Base-by-base conservation (phyloP, 2,329 filamentous ascomycete genomes). In the Nigrospora osmanthi region DNA sequence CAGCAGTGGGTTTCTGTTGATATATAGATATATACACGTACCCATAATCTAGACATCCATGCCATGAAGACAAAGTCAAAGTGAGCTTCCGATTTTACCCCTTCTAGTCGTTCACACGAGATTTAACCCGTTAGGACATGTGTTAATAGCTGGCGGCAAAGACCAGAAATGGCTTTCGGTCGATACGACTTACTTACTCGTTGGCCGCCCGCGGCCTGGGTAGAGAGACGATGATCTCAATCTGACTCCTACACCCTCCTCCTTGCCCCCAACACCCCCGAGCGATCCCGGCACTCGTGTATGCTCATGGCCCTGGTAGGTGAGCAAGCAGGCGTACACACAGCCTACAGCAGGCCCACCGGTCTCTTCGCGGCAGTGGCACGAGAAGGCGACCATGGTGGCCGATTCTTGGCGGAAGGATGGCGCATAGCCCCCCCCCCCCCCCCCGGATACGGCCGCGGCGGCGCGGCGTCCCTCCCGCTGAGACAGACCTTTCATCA, bases 211-310 rank as follows among this genome's bases (percentile, higher is more conserved):
- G 60, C 54, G 16, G 52, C 53, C 42, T 60, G n/a, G n/a, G 58
- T 38, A 58, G 61, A 1, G 58, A 59, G 1, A 58, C 61, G n/a
- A 61, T 58, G 32, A 63, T 56, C 11, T 58, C 59, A 31, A 63
- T 58, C 36, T 49, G 50, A 45, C 54, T 58, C 33, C 10, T 35
- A 35, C 33, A 45, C 2, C 58, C 19, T 6, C 19, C 19, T 23
- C 19, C 4, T 4, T 23, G 6, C 19, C 19, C 19, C 19, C 4
- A 23, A 4, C 59, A 58, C 14, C 58, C 59, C 60, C 59, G 61
- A 51, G 62, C 61, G 3, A 58, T 61, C 50, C 61, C 60, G 2
- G 57, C 57, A 5, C 50, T 55, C 58, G 62, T 63, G 19, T 4
- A 6, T 23, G 16, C 60, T 58, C 59, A 62, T 61, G 28, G 61